Evolutionary conservation across 257 asterid genomes (phyloP), one percentile per base, ranked within the genome.

Genomic region (Salvia rosmarinus): DNA sequence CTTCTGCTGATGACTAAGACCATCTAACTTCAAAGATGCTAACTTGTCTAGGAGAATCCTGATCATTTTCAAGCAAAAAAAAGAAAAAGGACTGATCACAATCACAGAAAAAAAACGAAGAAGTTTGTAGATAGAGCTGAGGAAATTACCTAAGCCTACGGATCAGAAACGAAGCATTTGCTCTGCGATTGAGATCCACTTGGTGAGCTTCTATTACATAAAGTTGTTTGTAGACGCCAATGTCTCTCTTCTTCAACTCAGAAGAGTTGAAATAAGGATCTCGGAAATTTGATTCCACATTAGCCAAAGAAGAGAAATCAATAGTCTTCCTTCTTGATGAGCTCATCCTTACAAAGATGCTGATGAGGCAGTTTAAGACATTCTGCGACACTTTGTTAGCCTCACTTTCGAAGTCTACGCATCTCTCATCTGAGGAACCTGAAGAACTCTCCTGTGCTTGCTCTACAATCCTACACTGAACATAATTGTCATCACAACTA

Each of bases 31-130:
- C 80, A 84, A 81, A 10, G 79, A 75, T 23, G 89, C 88, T 28
- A 90, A 78, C 85, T 89, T 90, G 59, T 79, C 82, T 52, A 89
- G 79, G 32, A 90, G 95, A 70, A 89, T 81, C 90, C 97, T 90
- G 84, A 70, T 49, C 65, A 74, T 52, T n/a, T n/a, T 20, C 30
- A 56, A 77, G 43, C 42, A 9, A 16, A 49, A 19, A 28, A 20
- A 34, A 5, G 28, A 30, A 35, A 17, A 0, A 14, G 47, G 30
- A 14, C 34, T 23, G 1, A 13, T 51, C 44, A 7, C 50, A 55
- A 9, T 60, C 49, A 44, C 52, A 16, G 16, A 49, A 6, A n/a
- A 5, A 5, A n/a, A 16, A 16, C 0, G 9, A 49, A 0, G 1
- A 8, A 5, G 4, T 14, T 21, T 17, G 21, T 7, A 35, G 1